Conservation (phyloP, 2,329 filamentous ascomycete genomes). For the Furcasterigmium sp. region DNA sequence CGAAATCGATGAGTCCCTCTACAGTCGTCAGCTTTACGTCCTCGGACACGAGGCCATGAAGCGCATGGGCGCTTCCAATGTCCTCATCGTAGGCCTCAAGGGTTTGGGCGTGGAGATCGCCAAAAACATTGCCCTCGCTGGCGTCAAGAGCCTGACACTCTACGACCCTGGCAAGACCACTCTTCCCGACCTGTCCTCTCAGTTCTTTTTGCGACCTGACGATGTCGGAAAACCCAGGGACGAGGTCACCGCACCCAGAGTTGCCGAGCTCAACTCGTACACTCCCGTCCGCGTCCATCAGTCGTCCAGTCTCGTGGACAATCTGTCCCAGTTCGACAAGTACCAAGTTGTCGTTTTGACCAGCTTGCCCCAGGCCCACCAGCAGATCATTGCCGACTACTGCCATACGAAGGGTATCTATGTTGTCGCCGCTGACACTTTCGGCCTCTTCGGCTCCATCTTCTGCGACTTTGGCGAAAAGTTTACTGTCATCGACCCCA, state of each 20-base stretch:
- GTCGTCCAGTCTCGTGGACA: slow-evolving; percentile 61
- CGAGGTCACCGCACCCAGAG: slow-evolving; percentile 76
- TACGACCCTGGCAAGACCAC: slow-evolving; percentile 82
- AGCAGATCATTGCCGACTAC: slow-evolving; percentile 83
- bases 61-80: slow-evolving; percentile 94
- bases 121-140: slow-evolving; percentile 96
- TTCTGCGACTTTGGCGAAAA: slow-evolving; percentile 97
- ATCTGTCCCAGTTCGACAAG: slow-evolving; percentile 78
- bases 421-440: slow-evolving; percentile 81
- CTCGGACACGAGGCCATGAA: slow-evolving; percentile 86
- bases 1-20: slow-evolving; percentile 69
- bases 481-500: slow-evolving; percentile 85
- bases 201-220: slow-evolving; percentile 87
- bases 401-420: slow-evolving; percentile 93
- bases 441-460: slow-evolving; percentile 88
- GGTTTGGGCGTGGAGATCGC: slow-evolving; percentile 96
- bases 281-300: slow-evolving; percentile 80
- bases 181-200: slow-evolving; percentile 87
- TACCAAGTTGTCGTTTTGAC: slow-evolving; percentile 94
- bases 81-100: slow-evolving; percentile 86
- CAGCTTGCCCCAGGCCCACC: slow-evolving; percentile 71
- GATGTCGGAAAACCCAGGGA: slow-evolving; percentile 93
- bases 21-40: slow-evolving; percentile 70
- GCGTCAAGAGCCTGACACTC: slow-evolving; percentile 93
- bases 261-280: slow-evolving; percentile 94